Evolutionary conservation across 106 monocot species (phyloP).

Genomic region (Platanthera guangdongensis): DNA sequence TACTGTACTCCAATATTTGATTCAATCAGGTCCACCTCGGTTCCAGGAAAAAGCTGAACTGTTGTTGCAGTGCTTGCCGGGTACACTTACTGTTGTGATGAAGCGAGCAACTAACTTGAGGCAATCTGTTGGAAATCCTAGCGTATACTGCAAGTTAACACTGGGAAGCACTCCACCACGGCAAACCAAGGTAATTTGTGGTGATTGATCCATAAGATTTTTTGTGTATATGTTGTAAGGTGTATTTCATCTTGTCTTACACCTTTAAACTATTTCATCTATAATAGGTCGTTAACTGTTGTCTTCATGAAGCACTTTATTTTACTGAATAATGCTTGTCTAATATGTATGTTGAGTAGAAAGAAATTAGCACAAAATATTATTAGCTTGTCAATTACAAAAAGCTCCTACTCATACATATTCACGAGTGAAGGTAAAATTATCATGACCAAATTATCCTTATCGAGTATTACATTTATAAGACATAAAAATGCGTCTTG

Average conservation of each 20-base stretch:
- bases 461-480: too few species aligned
- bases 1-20: conserved; percentile 91
- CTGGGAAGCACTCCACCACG: conserved; percentile 81
- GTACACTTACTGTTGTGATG: conserved; percentile 78
- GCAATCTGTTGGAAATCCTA: conserved; percentile 96
- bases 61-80: conserved; percentile 91
- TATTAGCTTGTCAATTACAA: too few species aligned
- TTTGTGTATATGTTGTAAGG: background rate
- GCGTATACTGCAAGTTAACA: conserved; percentile 93
- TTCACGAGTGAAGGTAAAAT: too few species aligned
- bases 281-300: background rate
- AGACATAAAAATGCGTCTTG: too few species aligned
- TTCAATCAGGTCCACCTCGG: conserved; percentile 93
- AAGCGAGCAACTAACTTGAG: conserved; percentile 88
- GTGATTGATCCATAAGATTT: background rate
- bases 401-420: too few species aligned
- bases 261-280: background rate
- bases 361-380: too few species aligned
- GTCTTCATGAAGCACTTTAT: background rate
- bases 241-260: background rate
- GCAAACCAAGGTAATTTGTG: conserved; percentile 73
- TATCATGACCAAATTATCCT: too few species aligned
- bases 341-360: background rate
- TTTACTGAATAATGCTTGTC: background rate
- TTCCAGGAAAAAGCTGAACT: conserved; percentile 98